phyloP scores from a whole-genome alignment of 2,329 filamentous ascomycete genomes.

The Pestalotiopsis sp. region DNA sequence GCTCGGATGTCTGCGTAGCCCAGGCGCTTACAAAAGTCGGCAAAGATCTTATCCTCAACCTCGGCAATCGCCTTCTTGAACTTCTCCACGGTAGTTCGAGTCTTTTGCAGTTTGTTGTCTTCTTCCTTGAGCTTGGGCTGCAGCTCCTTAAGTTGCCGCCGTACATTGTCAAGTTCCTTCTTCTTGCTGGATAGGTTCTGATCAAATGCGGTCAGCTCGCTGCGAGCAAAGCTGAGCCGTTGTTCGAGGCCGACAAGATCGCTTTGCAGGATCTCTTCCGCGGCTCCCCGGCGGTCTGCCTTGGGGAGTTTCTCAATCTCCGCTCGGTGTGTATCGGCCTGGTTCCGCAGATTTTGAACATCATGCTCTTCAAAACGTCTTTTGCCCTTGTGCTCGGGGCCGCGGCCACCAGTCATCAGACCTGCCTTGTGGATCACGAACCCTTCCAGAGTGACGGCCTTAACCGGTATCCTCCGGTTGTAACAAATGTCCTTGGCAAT shows the following conservation, averaged over 20 bases:
- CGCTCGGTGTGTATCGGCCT: constrained; percentile 72
- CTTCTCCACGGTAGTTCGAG: constrained; percentile 48
- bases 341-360: constrained; percentile 77
- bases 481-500: constrained; percentile 91
- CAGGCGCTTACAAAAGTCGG: constrained; percentile 79
- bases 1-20: constrained; percentile 88
- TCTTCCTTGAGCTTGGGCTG: constrained; percentile 78
- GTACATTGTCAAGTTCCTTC: constrained; percentile 74
- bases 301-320: constrained; percentile 81
- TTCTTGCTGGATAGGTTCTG: constrained; percentile 84
- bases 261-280: constrained; percentile 78
- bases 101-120: constrained; percentile 63
- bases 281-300: constrained; percentile 69
- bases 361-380: constrained; percentile 89
- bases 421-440: constrained; percentile 96
- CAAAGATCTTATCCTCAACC: constrained; percentile 88
- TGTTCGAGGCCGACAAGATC: constrained; percentile 81
- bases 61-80: constrained; percentile 66
- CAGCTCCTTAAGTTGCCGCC: constrained; percentile 72
- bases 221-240: constrained; percentile 67
- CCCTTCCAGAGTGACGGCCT: constrained; percentile 93
- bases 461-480: constrained; percentile 79
- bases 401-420: constrained; percentile 92
- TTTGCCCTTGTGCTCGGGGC: constrained; percentile 72
- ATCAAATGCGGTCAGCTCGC: constrained; percentile 76